Evolutionary conservation across 345 rosid genomes (phyloP), one percentile per base, ranked within the genome.

Genomic region (Anacardium occidentale): DNA sequence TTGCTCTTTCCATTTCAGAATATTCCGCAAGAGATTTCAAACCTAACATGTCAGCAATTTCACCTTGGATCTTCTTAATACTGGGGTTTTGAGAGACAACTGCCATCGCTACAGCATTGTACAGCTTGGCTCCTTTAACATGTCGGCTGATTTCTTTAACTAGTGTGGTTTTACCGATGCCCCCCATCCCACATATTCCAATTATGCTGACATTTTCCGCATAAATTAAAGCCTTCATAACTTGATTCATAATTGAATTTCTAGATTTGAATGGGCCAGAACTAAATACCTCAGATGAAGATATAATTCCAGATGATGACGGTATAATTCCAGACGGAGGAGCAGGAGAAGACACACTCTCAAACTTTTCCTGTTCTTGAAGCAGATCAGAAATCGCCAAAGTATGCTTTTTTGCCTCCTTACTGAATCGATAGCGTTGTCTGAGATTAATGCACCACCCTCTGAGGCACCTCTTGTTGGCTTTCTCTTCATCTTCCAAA

Each of bases 171-270:
- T 61, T 32, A 7, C 64, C 45, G 14, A 61, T 45, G 17, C 45
- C 64, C 40, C 64, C 64, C 64, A 29, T 76, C 3, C 79, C 79
- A 17, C n/a, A 64, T 25, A 76, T 64, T 13, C 79, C 75, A 20
- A 76, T n/a, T 34, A 15, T 57, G 54, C 7, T 64, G 2, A 70
- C 60, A 56, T 48, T 51, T 17, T 53, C 18, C 32, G 29, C 26
- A 10, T 3, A 8, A 7, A 37, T 25, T 5, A 68, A 4, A 0
- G 66, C 71, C 26, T 68, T 54, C 34, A 73, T 1, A 14, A 29
- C 2, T 60, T 29, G 12, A 2, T 6, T 17, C 64, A 11, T 9
- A 17, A 34, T 7, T 34, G 10, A 29, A 37, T 37, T 7, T 34
- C 64, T 61, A 9, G 64, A 61, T 17, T 29, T 3, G 5, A 61